Base-by-base conservation (phyloP, 1,284 basidiomycete genomes). In the Cryptococcus hybrid region DNA sequence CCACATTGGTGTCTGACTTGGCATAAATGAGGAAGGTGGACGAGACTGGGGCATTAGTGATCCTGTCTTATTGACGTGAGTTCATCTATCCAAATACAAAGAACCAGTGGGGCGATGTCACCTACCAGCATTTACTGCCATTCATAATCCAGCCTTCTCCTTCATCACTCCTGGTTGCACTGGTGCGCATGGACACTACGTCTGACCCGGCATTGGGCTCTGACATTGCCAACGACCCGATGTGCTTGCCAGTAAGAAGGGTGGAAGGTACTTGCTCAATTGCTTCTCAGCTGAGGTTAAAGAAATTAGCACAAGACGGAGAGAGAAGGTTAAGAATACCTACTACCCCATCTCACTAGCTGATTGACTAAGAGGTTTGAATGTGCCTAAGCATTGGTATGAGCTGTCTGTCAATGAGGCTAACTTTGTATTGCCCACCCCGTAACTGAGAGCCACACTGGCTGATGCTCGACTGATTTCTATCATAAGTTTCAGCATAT, bases 211-310 rank as follows among this genome's bases (percentile, higher is more conserved):
- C 86, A 13, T 88, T 91, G 1, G 89, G 84, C 79, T 97, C 93
- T 66, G 88, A 91, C 94, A 97, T 97, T 8, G 93, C 94, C 53
- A 97, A 82, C 62, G 88, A 88, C 47, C 94, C 94, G 37, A 97
- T 84, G 74, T 91, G 90, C 72, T 85, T 54, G 8, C 93, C 94
- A 35, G 84, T 82, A 44, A 96, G 81, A 45, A 97, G 83, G 89
- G 87, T 5, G 89, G 88, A 2, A 97, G 84, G 77, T 94, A 96
- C 77, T 90, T 94, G 50, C 79, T 77, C 77, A 93, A 93, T 80
- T 97, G 94, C 48, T 81, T 83, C 38, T 86, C 82, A 51, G 61
- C 70, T 72, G 40, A 34, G 13, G 46, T 24, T 9, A 34, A 30
- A 1, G 7, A 7, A 11, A 15, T 46, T n/a, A 54, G 47, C 40